phyloP scores from a whole-genome alignment of 2,329 filamentous ascomycete genomes.

The Fusarium sp. region DNA sequence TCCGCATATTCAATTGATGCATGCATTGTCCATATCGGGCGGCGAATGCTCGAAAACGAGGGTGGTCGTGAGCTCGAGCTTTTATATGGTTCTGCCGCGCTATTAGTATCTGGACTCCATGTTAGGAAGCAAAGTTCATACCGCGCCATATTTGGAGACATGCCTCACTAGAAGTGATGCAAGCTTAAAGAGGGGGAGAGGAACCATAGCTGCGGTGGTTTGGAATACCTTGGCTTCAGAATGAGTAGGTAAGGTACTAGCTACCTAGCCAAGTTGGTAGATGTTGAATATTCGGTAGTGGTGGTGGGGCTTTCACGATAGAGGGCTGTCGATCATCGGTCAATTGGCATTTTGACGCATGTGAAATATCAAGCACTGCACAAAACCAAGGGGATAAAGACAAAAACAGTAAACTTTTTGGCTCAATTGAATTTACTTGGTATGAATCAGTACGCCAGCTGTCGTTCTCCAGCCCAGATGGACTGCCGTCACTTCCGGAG shows the following conservation, averaged over 20 bases:
- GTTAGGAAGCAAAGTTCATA: conserved; percentile 55
- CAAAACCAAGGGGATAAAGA: not conserved
- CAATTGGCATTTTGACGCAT: conserved; percentile 18
- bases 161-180: conserved; percentile 73
- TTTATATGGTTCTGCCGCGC: conserved; percentile 71
- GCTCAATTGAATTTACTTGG: not conserved
- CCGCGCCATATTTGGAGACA: conserved; percentile 76
- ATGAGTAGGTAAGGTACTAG: conserved; percentile 2
- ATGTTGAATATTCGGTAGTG: conserved; percentile 16
- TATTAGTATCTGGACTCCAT: conserved; percentile 25
- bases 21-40: conserved; percentile 72
- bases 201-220: conserved; percentile 63
- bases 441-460: not conserved
- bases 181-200: conserved; percentile 75
- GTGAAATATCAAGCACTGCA: not conserved
- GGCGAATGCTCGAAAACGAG: conserved; percentile 69
- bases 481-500: conserved; percentile 37
- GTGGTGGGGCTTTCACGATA: conserved; percentile 32
- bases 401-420: not conserved
- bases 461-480: not conserved
- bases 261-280: conserved; percentile 7
- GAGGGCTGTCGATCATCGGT: not conserved
- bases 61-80: conserved; percentile 73
- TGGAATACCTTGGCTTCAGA: conserved; percentile 39
- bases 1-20: conserved; percentile 75